Evolutionary conservation across 2,329 filamentous ascomycete genomes (phyloP).

Genomic region (Lithohypha guttulata): DNA sequence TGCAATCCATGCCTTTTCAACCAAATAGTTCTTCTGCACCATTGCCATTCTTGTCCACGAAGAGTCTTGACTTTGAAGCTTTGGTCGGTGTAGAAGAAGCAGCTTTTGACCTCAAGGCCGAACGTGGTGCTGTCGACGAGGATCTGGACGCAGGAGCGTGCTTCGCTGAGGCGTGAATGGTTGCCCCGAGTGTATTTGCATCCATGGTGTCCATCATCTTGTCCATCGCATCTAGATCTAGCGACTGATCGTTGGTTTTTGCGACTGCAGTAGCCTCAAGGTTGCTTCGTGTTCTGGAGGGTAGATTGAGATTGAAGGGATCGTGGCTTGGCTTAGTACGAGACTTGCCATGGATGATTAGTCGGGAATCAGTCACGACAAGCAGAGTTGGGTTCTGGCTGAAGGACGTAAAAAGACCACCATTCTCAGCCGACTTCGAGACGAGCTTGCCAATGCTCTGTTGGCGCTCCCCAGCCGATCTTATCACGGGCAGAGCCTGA

Average conservation of each 20-base stretch:
- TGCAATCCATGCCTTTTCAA: no score
- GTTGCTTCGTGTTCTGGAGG: constrained; percentile 1
- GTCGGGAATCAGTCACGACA: constrained; percentile 5
- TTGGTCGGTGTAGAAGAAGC: no score
- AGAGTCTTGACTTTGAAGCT: constrained; percentile 9
- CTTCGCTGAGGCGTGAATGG: no score
- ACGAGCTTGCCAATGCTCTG: neutral
- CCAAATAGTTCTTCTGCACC: neutral
- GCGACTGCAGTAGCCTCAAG: constrained; percentile 33
- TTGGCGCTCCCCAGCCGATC: constrained; percentile 2
- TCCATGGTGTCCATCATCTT: constrained; percentile 35
- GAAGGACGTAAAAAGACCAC: neutral
- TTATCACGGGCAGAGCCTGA: neutral
- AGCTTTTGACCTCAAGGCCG: no score
- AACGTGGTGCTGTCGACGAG: no score
- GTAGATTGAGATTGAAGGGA: neutral
- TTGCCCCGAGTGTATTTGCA: constrained; percentile 12
- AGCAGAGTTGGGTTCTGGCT: constrained; percentile 13
- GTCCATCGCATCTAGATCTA: constrained; percentile 40
- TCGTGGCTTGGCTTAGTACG: no score
- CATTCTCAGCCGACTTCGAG: neutral
- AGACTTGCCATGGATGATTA: neutral
- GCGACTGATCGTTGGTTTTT: constrained; percentile 21
- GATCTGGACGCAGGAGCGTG: no score
- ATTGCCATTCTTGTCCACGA: neutral